phyloP scores from a whole-genome alignment of 768 basidiomycete species.

The Austroboletus festivus region DNA sequence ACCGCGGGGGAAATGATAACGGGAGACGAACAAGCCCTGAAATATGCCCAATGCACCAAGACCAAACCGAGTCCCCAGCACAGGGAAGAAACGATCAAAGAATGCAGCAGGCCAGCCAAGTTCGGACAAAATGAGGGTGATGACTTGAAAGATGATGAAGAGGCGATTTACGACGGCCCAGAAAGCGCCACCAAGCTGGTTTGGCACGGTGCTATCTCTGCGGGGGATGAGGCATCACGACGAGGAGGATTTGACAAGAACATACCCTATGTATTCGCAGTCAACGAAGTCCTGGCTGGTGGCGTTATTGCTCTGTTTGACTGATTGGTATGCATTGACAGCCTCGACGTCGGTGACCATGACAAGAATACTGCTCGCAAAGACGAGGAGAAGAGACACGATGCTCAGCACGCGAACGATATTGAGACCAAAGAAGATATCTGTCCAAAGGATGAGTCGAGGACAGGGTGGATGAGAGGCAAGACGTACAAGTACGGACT shows the following conservation, averaged over 20 bases:
- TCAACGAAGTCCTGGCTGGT: conserved; percentile 39
- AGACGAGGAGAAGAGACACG: conserved; percentile 73
- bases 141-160: conserved; percentile 80
- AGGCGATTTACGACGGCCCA: conserved; percentile 89
- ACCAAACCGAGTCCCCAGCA: conserved; percentile 81
- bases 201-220: conserved; percentile 78
- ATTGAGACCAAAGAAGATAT: conserved; percentile 77
- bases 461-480: neutral
- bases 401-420: conserved; percentile 75
- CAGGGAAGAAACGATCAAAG: conserved; percentile 84
- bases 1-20: neutral
- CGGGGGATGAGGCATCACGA: conserved; percentile 23
- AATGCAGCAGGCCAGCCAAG: conserved; percentile 74
- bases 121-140: conserved; percentile 81
- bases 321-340: conserved; percentile 61
- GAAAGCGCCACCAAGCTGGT: conserved; percentile 87
- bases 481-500: conserved; percentile 44
- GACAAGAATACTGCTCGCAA: conserved; percentile 73
- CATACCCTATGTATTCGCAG: conserved; percentile 78
- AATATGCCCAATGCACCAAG: conserved; percentile 85
- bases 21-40: conserved; percentile 67
- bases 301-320: conserved; percentile 30
- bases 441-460: conserved; percentile 25
- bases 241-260: conserved; percentile 8
- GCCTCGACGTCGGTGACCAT: conserved; percentile 73